These are phyloP conservation scores for Apiotrichum mycotoxinovorans DNA, from an alignment of 1,284 basidiomycete genomes.

Conservation along the genomic window DNA sequence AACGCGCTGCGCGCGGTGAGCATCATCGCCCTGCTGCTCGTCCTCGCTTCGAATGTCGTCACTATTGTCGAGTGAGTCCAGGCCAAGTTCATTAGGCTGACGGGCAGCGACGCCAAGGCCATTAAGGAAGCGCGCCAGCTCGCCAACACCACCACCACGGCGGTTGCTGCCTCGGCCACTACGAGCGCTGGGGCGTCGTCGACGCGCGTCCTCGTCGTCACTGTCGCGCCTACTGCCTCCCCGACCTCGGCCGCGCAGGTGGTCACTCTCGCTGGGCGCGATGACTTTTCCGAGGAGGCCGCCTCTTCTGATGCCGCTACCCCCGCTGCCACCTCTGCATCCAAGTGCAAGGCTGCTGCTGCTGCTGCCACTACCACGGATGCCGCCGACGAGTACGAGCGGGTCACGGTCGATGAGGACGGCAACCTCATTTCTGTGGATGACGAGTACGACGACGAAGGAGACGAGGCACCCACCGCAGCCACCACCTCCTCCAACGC, in stretches of 20 bases:
- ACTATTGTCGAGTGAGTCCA: slow-evolving; percentile 62
- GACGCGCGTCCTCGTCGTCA: background rate
- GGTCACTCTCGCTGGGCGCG: background rate
- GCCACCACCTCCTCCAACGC: background rate
- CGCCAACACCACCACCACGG: background rate
- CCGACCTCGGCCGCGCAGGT: background rate
- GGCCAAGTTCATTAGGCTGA: background rate
- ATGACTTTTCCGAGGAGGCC: no score
- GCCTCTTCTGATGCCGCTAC: no score
- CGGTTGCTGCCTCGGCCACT: background rate
- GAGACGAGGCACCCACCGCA: background rate
- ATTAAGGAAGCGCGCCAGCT: slow-evolving; percentile 29
- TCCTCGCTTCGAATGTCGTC: slow-evolving; percentile 72
- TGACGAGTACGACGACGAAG: background rate
- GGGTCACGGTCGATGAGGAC: background rate
- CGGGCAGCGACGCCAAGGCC: slow-evolving; percentile 63
- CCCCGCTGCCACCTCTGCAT: background rate
- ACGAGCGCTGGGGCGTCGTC: background rate
- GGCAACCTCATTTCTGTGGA: background rate
- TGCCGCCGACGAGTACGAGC: background rate
- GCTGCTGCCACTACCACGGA: background rate
- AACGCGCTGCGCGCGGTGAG: slow-evolving; percentile 72
- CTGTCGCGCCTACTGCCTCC: background rate
- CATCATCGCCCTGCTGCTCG: slow-evolving; percentile 65
- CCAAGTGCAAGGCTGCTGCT: background rate